Evolutionary conservation across 257 asterid genomes (phyloP), one percentile per base, ranked within the genome.

Genomic region (Ilex asprella): DNA sequence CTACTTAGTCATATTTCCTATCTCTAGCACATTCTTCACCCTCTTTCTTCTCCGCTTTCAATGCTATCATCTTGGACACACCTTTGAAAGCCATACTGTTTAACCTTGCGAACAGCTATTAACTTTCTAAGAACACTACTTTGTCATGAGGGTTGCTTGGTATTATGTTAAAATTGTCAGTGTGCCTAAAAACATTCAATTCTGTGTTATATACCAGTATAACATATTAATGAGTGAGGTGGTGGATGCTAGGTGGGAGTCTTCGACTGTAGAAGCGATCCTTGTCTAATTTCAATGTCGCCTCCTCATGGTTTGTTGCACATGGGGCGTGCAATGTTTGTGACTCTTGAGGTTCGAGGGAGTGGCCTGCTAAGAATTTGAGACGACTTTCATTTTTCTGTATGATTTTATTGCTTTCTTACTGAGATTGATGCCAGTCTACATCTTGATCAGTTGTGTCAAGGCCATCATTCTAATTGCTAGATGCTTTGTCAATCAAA

Each of bases 251-350:
- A 92, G 99, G 99, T 92, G 99, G 99, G 99, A 89, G 73, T 83
- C 97, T 71, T 77, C 39, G 91, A 85, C 61, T 73, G 76, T 66
- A 94, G 91, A 65, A 72, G 68, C 31, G 89, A 86, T 58, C 87
- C 99, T 46, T 92, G 89, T 71, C 94, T 89, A 55, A 60, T 92
- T 67, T 66, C 99, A 51, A 92, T 92, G 99, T 97, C 99, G 55
- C 99, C 99, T 0, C 99, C 99, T 56, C 89, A 92, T 78, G 95
- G 99, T 62, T 92, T 97, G 5, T 76, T 92, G 85, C 99, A 92
- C 80, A 92, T 92, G 99, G 97, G 99, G 50, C 99, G 89, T 75
- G 97, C 99, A 27, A 92, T 92, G 99, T 92, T 92, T 72, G 97
- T 92, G 73, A 86, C 97, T 69, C 97, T 92, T 66, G 99, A 92